phyloP scores from a whole-genome alignment of 1,284 basidiomycete genomes.

The Cystobasidium sp. region DNA sequence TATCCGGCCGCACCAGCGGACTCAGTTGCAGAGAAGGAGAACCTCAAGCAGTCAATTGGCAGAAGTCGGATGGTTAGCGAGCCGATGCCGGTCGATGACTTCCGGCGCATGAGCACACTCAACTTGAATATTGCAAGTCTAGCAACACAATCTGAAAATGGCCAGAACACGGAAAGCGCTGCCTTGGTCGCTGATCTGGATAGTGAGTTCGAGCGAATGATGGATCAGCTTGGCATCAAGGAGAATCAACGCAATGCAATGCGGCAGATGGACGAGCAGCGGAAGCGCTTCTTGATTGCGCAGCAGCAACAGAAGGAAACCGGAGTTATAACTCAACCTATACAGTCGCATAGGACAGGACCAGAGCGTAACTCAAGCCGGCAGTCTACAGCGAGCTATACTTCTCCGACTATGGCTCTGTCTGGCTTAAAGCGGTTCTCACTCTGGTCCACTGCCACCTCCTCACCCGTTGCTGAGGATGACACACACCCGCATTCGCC shows the following conservation, averaged over 20 bases:
- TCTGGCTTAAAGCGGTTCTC: slow-evolving; percentile 64
- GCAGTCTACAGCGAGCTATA: slow-evolving; percentile 49
- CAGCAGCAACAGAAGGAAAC: slow-evolving; percentile 55
- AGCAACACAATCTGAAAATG: slow-evolving; percentile 56
- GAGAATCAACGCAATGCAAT: slow-evolving; percentile 70
- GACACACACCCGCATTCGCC: slow-evolving; percentile 50
- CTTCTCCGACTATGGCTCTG: slow-evolving; percentile 59
- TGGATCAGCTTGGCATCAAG: slow-evolving; percentile 76
- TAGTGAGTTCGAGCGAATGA: slow-evolving; percentile 65
- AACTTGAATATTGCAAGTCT: slow-evolving; percentile 9
- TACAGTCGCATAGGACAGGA: slow-evolving; percentile 56
- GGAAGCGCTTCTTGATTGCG: slow-evolving; percentile 70
- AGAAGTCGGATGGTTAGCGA: slow-evolving; percentile 47
- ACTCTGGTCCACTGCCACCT: slow-evolving; percentile 26
- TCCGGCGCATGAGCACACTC: slow-evolving; percentile 6
- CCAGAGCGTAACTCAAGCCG: slow-evolving; percentile 23
- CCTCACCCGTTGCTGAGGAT: not conserved
- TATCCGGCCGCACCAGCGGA: not conserved
- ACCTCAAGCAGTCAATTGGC: not conserved
- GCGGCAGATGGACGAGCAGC: slow-evolving; percentile 67
- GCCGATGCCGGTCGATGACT: slow-evolving; percentile 41
- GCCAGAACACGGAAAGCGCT: slow-evolving; percentile 63
- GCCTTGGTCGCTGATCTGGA: slow-evolving; percentile 50
- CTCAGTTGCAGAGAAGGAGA: not conserved
- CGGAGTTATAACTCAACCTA: slow-evolving; percentile 53